Conservation (phyloP, 2,329 filamentous ascomycete genomes). For the Xylaria sp. region DNA sequence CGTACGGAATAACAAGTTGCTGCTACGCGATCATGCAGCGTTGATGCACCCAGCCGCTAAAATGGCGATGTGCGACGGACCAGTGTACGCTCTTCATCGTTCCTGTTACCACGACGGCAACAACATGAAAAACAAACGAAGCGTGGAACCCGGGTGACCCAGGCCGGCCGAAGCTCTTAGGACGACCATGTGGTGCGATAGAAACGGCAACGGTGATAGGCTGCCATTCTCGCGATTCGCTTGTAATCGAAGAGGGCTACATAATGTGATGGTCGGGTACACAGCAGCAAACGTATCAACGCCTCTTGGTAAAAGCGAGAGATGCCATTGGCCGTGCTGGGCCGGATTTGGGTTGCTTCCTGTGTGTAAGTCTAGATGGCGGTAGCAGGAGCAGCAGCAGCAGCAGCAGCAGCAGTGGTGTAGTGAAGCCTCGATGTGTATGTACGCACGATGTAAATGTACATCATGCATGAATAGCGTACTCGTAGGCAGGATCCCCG, state of each 20-base stretch:
- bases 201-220: slow-evolving; percentile 1
- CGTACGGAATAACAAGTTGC: not conserved
- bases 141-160: not conserved
- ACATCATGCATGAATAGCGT: not conserved
- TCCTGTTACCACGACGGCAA: not conserved
- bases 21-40: slow-evolving; percentile 10
- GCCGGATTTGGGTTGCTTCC: slow-evolving; percentile 6
- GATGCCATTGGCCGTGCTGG: slow-evolving; percentile 5
- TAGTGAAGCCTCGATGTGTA: not conserved
- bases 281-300: slow-evolving; percentile 6
- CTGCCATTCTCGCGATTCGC: slow-evolving; percentile 11
- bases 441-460: not conserved
- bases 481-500: not conserved
- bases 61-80: slow-evolving; percentile 1
- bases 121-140: slow-evolving; percentile 1
- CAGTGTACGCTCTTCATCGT: not conserved
- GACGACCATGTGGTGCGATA: slow-evolving; percentile 9
- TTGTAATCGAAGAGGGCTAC: not conserved
- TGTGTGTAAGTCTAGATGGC: not conserved
- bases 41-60: slow-evolving; percentile 14
- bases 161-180: slow-evolving; percentile 4
- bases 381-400: too few relatives aligned
- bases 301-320: not conserved
- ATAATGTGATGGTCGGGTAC: not conserved
- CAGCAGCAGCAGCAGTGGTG: not conserved